Evolutionary conservation across 1,284 basidiomycete species (phyloP).

Genomic region (Fomitiporia mediterranea): DNA sequence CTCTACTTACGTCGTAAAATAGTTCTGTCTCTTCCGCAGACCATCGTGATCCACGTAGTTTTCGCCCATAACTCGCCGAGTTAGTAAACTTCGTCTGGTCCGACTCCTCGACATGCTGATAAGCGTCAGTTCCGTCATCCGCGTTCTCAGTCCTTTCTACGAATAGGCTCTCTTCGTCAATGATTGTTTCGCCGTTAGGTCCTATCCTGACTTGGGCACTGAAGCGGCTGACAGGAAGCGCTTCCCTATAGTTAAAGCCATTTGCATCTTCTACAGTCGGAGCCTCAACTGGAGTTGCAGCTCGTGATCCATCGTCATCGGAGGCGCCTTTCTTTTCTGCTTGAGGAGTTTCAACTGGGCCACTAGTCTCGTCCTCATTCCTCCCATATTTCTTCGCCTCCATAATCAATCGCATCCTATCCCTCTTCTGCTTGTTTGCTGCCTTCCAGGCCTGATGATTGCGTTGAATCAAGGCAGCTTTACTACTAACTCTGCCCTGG

Average conservation of each 20-base stretch:
- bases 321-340: constrained; percentile 14
- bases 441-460: constrained; percentile 68
- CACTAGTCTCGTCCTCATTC: constrained; percentile 41
- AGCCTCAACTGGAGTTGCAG: constrained; percentile 5
- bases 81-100: constrained; percentile 82
- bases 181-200: constrained; percentile 74
- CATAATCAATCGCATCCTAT: constrained; percentile 53
- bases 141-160: constrained; percentile 60
- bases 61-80: constrained; percentile 76
- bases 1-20: constrained; percentile 75
- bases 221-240: constrained; percentile 60
- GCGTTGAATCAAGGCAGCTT: constrained; percentile 58
- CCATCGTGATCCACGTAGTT: constrained; percentile 76
- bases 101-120: constrained; percentile 79
- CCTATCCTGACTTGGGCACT: constrained; percentile 79
- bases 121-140: constrained; percentile 54
- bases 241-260: constrained; percentile 65
- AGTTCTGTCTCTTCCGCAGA: constrained; percentile 80
- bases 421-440: constrained; percentile 57
- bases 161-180: constrained; percentile 76
- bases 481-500: constrained; percentile 68
- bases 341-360: constrained; percentile 14
- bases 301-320: constrained; percentile 15
- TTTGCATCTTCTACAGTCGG: constrained; percentile 31
- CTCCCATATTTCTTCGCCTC: constrained; percentile 71